Percentiles rank a stretch among this genome's conserved stretches.
phyloP scores from a whole-genome alignment of 352 stramenopile genomes.

The Phytophthora colocasiae region DNA sequence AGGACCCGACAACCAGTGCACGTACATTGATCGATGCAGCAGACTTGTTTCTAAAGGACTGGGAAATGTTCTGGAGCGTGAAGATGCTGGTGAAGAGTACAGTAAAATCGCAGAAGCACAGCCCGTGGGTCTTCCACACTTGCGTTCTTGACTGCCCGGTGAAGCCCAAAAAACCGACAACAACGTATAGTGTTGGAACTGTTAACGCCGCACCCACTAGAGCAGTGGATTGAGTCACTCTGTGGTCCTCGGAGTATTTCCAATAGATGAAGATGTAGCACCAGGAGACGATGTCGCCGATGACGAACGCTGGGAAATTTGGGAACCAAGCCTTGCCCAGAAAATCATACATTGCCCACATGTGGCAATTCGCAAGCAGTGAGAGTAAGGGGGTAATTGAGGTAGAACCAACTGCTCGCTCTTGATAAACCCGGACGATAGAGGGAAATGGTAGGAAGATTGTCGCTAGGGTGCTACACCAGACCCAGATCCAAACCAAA shows the following conservation, averaged over 20 bases:
- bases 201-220: not conserved
- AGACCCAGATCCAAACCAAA: conserved; percentile 1
- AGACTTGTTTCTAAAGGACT: not conserved
- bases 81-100: not conserved
- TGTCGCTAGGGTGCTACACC: not conserved
- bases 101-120: conserved; percentile 1
- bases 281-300: not conserved
- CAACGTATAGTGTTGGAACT: not conserved
- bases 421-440: not conserved
- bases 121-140: not conserved
- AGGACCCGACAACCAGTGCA: not conserved
- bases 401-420: not conserved
- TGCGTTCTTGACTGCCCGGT: not conserved
- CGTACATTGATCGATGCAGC: not conserved
- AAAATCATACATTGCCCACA: not conserved
- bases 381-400: not conserved
- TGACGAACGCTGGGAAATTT: not conserved
- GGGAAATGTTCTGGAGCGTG: not conserved
- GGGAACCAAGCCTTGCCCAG: not conserved
- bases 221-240: not conserved
- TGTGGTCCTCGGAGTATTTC: not conserved
- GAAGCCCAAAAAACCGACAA: not conserved
- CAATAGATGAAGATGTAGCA: not conserved
- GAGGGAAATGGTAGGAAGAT: not conserved
- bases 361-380: not conserved